A percentile compares a stretch with the other conserved stretches of the same genome.
Conservation (phyloP, 2,329 filamentous ascomycete species). For the Alternaria novae-zelandiae region DNA sequence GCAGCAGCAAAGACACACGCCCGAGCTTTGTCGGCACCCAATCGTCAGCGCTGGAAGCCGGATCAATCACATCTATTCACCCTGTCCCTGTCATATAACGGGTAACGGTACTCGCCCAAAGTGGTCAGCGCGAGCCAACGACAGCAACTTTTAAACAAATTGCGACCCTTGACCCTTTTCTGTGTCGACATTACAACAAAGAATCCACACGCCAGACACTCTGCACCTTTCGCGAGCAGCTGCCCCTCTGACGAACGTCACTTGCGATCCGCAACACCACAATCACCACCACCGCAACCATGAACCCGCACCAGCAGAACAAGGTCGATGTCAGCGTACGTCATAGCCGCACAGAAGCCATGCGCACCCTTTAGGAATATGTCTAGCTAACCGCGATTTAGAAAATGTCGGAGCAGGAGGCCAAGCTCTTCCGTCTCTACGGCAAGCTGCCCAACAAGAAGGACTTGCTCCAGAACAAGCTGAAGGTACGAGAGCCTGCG, state of each 20-base stretch:
- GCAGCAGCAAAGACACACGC: constrained; percentile 33
- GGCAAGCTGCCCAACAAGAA: constrained; percentile 97
- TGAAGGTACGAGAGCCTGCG: constrained; percentile 67
- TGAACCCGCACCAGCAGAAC: constrained; percentile 99
- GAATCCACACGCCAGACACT: constrained; percentile 30
- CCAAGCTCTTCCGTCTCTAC: constrained; percentile 94
- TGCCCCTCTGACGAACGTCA: constrained; percentile 20
- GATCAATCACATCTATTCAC: constrained; percentile 28
- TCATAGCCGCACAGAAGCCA: constrained; percentile 37
- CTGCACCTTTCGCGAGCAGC: constrained; percentile 13
- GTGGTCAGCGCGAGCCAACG: constrained; percentile 28
- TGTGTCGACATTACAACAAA: constrained; percentile 34
- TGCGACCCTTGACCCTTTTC: constrained; percentile 26
- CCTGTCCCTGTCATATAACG: constrained; percentile 36
- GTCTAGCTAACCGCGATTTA: constrained; percentile 51
- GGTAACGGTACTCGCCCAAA: constrained; percentile 30
- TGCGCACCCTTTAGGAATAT: constrained; percentile 9
- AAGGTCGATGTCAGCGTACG: constrained; percentile 95
- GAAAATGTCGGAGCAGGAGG: constrained; percentile 93
- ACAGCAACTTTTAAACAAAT: constrained; percentile 27
- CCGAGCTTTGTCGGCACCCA: constrained; percentile 36
- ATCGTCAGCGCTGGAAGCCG: constrained; percentile 35
- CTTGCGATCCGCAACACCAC: constrained; percentile 12
- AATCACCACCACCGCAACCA: constrained; percentile 48
- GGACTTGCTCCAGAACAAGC: constrained; percentile 95